Evolutionary conservation across 1,284 basidiomycete genomes (phyloP).

Genomic region (Fomitopsis betulina): DNA sequence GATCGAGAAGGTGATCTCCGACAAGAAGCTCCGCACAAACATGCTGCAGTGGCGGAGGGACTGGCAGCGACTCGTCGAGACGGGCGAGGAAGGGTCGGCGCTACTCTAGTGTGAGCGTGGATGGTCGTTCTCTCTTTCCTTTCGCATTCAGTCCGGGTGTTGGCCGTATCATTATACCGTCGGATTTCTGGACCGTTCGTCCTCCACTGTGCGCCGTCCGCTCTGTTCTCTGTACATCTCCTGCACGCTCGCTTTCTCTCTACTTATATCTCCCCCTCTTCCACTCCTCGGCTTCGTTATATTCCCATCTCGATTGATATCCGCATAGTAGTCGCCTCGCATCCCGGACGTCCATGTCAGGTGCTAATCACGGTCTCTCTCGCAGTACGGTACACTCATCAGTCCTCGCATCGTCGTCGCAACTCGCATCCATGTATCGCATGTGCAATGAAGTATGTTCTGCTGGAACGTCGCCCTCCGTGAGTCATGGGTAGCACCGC

Average conservation of each 20-base stretch:
- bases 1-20: conserved; percentile 70
- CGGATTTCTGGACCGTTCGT: conserved; percentile 8
- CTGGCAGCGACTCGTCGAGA: conserved; percentile 65
- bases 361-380: conserved; percentile 20
- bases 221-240: neutral
- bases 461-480: neutral
- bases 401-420: neutral
- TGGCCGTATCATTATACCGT: conserved; percentile 7
- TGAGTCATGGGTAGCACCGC: neutral
- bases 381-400: conserved; percentile 17
- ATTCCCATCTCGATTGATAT: conserved; percentile 7
- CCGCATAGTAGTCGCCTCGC: conserved; percentile 2
- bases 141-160: neutral
- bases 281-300: conserved; percentile 9
- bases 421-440: conserved; percentile 12
- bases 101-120: conserved; percentile 42
- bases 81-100: conserved; percentile 60
- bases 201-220: conserved; percentile 9
- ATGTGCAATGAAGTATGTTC: conserved; percentile 6
- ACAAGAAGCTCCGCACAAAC: conserved; percentile 64
- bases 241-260: neutral
- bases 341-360: conserved; percentile 13
- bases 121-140: neutral
- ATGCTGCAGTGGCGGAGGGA: conserved; percentile 71
- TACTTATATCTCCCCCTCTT: conserved; percentile 1